Base-by-base conservation (phyloP, 495 filamentous ascomycete genomes). In the Thermochaetoides thermophila region DNA sequence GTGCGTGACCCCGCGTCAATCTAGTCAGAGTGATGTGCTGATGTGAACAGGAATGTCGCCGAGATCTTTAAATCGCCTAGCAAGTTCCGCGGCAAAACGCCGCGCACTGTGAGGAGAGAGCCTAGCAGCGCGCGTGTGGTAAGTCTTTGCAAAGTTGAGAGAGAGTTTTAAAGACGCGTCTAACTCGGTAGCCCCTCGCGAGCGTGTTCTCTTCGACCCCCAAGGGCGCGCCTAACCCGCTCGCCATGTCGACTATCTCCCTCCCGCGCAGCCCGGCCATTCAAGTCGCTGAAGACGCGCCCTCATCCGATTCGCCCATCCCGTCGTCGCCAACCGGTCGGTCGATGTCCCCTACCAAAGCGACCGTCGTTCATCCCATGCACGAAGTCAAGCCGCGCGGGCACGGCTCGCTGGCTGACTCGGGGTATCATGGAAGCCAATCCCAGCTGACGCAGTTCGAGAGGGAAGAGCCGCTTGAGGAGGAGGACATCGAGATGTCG, bases 41-140 rank as follows among this genome's bases (percentile, higher is more conserved):
- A 10, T 15, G 18, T 7, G 1, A 3, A 36, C 44, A 86, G 81
- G 30, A 86, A 85, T 52, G 76, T 96, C 34, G 68, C 82, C 18
- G 91, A 96, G 41, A 71, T 86, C 2, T 93, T 96, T 60, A 97
- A 97, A 48, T 96, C 89, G 4, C 89, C 89, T 2, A 87, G 85
- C 15, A 95, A 91, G 43, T 59, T 94, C 59, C 73, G 84, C 40
- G 89, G 86, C 36, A 95, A 91, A 61, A 95, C 89, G 5, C 87
- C 89, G 23, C 71, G 84, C 29, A 93, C 85, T 2, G 63, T 64
- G 10, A 69, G 82, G 28, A 92, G 89, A 55, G 65, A 60, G 17
- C 71, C 73, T 45, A 56, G 64, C 5, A 78, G 81, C 52, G 49
- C 59, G 29, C 74, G 85, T 44, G 68, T 77, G 50, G 84, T 92